Conservation (phyloP, 495 filamentous ascomycete species). For the Darksidea phi region DNA sequence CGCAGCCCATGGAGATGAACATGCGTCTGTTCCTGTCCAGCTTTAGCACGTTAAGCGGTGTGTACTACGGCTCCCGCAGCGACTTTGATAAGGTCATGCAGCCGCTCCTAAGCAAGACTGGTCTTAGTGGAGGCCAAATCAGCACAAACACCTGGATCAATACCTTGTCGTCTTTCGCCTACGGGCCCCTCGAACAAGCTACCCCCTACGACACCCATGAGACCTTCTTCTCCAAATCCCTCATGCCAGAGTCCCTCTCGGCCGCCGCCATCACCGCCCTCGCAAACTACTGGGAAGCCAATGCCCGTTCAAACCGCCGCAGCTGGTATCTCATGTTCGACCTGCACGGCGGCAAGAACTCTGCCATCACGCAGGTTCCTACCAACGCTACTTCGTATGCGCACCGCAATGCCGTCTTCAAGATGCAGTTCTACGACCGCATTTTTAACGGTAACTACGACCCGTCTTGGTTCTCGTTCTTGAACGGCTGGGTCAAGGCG, state of each 20-base stretch:
- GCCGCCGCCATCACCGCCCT: slow-evolving; percentile 42
- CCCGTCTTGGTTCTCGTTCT: slow-evolving; percentile 44
- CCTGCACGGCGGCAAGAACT: slow-evolving; percentile 18
- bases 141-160: slow-evolving; percentile 22
- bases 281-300: slow-evolving; percentile 48
- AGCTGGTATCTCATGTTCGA: slow-evolving; percentile 30
- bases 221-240: slow-evolving; percentile 54
- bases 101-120: slow-evolving; percentile 22
- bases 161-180: slow-evolving; percentile 16
- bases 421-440: slow-evolving; percentile 55
- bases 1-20: slow-evolving; percentile 28
- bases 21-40: slow-evolving; percentile 22
- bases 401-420: slow-evolving; percentile 57
- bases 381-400: slow-evolving; percentile 47
- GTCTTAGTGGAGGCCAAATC: slow-evolving; percentile 4
- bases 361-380: slow-evolving; percentile 12
- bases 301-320: slow-evolving; percentile 15
- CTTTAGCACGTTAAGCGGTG: slow-evolving; percentile 12
- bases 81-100: slow-evolving; percentile 25
- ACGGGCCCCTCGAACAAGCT: slow-evolving; percentile 21
- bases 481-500: slow-evolving; percentile 44
- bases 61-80: slow-evolving; percentile 29
- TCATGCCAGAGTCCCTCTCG: slow-evolving; percentile 42
- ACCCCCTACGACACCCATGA: slow-evolving; percentile 37
- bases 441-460: slow-evolving; percentile 38